These are phyloP conservation scores for Talaromyces albobiverticillius DNA, from an alignment of 2,329 filamentous ascomycete species.

Conservation along the genomic window DNA sequence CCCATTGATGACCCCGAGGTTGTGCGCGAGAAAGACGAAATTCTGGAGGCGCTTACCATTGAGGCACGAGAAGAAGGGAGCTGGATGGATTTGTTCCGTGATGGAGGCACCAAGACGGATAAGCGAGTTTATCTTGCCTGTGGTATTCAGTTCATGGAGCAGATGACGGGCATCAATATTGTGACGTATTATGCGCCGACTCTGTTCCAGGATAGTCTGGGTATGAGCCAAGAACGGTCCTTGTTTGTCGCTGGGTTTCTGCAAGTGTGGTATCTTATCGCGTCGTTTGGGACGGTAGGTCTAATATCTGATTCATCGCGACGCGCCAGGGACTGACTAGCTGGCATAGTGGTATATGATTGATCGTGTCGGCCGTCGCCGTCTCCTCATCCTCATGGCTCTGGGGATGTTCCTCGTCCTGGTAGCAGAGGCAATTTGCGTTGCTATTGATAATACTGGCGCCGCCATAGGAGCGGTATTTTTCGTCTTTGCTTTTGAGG, in stretches of 20 bases:
- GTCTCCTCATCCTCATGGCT: slow-evolving; percentile 35
- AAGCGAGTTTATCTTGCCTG: slow-evolving; percentile 9
- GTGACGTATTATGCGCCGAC: slow-evolving; percentile 32
- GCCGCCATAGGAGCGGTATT: slow-evolving; percentile 21
- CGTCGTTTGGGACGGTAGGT: slow-evolving; percentile 34
- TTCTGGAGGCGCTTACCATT: slow-evolving; percentile 3
- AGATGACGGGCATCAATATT: slow-evolving; percentile 29
- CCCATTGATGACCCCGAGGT: not conserved
- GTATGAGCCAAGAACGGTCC: slow-evolving; percentile 37
- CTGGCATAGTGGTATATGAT: slow-evolving; percentile 35
- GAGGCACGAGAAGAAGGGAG: slow-evolving; percentile 8
- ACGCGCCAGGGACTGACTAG: not conserved
- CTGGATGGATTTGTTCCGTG: slow-evolving; percentile 10
- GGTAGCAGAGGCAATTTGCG: slow-evolving; percentile 28
- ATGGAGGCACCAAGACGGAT: slow-evolving; percentile 2
- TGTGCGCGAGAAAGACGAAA: slow-evolving; percentile 1
- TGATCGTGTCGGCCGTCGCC: slow-evolving; percentile 34
- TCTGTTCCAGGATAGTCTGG: slow-evolving; percentile 39
- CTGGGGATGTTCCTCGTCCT: slow-evolving; percentile 42
- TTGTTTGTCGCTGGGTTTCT: slow-evolving; percentile 46
- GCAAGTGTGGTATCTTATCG: slow-evolving; percentile 43
- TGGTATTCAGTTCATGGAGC: slow-evolving; percentile 28
- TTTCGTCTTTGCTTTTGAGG: slow-evolving; percentile 25
- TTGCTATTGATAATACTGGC: slow-evolving; percentile 17
- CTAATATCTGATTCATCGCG: slow-evolving; percentile 16